phyloP scores from a whole-genome alignment of 2,329 filamentous ascomycete species.

The Colletotrichum nymphaeae region DNA sequence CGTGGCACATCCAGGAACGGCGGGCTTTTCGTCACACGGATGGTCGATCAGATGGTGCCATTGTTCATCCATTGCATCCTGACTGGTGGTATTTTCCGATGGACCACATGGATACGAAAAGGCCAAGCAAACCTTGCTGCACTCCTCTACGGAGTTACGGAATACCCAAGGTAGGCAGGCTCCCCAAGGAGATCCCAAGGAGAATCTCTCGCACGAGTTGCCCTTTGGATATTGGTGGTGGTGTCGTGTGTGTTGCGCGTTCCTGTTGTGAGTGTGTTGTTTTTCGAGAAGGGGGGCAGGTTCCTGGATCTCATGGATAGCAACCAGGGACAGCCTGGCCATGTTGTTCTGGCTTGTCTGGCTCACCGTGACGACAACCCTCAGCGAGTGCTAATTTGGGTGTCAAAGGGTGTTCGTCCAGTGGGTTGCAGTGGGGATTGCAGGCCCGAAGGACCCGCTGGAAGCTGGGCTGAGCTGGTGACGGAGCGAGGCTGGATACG shows the following conservation, averaged over 20 bases:
- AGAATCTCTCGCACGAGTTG: conserved; percentile 14
- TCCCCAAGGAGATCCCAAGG: neutral
- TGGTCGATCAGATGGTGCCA: conserved; percentile 35
- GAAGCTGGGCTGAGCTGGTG: conserved; percentile 10
- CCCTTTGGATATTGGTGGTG: neutral
- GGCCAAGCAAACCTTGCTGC: neutral
- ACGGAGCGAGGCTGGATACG: neutral
- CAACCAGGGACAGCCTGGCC: conserved; percentile 25
- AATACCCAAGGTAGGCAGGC: neutral
- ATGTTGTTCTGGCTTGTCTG: neutral
- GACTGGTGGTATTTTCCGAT: conserved; percentile 20
- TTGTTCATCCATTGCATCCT: conserved; percentile 12
- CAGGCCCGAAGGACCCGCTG: neutral
- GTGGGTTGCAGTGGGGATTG: conserved; percentile 16
- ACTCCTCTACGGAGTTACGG: neutral
- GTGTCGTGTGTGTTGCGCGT: neutral
- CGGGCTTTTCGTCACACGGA: conserved; percentile 26
- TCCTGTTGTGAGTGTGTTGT: neutral
- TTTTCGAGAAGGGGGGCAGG: neutral
- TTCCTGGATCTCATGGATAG: conserved; percentile 25
- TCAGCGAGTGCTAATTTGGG: conserved; percentile 25
- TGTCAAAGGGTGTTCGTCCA: conserved; percentile 13
- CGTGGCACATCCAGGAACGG: conserved; percentile 28
- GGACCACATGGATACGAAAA: conserved; percentile 14
- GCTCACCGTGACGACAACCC: conserved; percentile 31